Base-by-base conservation (phyloP, 2,329 filamentous ascomycete genomes). In the Lachnellula subtilissima region DNA sequence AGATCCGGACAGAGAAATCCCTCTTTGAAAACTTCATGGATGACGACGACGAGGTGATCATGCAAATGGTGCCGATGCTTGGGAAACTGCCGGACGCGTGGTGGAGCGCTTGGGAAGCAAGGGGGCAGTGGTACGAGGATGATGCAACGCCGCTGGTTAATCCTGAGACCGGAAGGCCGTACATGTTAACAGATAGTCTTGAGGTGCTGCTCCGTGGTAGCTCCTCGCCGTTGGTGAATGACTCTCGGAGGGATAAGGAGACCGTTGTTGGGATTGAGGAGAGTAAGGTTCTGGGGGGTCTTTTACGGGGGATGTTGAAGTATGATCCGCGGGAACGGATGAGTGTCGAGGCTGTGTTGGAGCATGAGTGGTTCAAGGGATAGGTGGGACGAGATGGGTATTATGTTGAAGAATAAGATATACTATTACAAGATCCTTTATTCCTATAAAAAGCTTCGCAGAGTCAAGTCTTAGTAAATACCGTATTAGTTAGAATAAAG, bases 21-120 rank as follows among this genome's bases (percentile, higher is more conserved):
- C 51, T 56, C 19, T 59, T 56, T 52, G 50, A 59, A 47, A 54
- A 48, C 22, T 54, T 59, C 28, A 52, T 54, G 23, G 50, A 54
- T 40, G 50, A 54, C 43, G 50, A 56, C 35, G 54, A 56, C 48
- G 53, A 59, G 42, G 47, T 54, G 19, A 52, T 59, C 36, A 52
- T 52, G 50, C 47, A 59, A 17, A 56, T 56, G 57, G 54, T 54
- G n/a, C 35, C 47, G 46, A 19, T 56, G 46, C 53, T 59, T 51
- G 57, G 57, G 36, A 60, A 58, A 50, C 49, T 50, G 17, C 54
- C 49, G 22, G 54, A 56, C 32, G 35, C 54, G 37, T 52, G 49
- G 50, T 56, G 54, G 54, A 42, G 43, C 19, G 48, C 48, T 48
- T 56, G 54, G 54, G 25, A 56, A 48, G 49, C 32, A 51, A 47